Percentiles rank a stretch among this genome's conserved stretches.
Conservation (phyloP, 352 stramenopile species). For the Pythium phragmiticola region DNA sequence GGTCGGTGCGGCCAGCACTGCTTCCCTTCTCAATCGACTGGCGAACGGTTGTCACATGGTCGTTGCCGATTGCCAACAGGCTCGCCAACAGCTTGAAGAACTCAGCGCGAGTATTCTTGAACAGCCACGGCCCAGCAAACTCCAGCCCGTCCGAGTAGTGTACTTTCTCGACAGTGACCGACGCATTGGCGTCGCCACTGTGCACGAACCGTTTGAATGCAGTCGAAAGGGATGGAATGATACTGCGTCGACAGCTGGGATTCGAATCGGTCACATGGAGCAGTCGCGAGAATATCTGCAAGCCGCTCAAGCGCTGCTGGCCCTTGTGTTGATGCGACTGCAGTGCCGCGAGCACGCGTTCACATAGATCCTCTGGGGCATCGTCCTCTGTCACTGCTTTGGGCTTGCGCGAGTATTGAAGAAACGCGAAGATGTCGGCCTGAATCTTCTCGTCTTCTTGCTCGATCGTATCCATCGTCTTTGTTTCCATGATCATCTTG, state of each 20-base stretch:
- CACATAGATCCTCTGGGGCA: conserved; percentile 30
- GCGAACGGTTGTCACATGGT: conserved; percentile 17
- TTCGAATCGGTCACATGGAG: conserved; percentile 56
- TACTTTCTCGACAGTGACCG: conserved; percentile 51
- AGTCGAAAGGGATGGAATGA: conserved; percentile 71
- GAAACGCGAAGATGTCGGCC: conserved; percentile 77
- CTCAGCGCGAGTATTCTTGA: conserved; percentile 45
- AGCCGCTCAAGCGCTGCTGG: conserved; percentile 49
- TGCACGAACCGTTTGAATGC: conserved; percentile 60
- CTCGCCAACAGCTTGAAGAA: conserved; percentile 67
- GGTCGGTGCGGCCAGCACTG: background rate
- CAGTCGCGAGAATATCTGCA: conserved; percentile 64
- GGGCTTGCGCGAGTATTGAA: conserved; percentile 38
- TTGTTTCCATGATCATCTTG: conserved; percentile 68
- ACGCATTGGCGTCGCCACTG: background rate
- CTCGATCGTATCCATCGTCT: conserved; percentile 73
- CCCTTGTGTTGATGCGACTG: conserved; percentile 48
- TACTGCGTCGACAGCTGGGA: conserved; percentile 57
- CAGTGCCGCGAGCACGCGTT: conserved; percentile 50
- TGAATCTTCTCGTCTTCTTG: conserved; percentile 86
- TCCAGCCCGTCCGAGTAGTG: conserved; percentile 77
- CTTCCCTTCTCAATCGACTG: conserved; percentile 5
- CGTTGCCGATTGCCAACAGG: conserved; percentile 45
- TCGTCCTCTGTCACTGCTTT: conserved; percentile 10
- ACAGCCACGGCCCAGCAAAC: conserved; percentile 50